Evolutionary conservation across 805 yeast genomes (phyloP).

Genomic region (Candida sanyiensis): DNA sequence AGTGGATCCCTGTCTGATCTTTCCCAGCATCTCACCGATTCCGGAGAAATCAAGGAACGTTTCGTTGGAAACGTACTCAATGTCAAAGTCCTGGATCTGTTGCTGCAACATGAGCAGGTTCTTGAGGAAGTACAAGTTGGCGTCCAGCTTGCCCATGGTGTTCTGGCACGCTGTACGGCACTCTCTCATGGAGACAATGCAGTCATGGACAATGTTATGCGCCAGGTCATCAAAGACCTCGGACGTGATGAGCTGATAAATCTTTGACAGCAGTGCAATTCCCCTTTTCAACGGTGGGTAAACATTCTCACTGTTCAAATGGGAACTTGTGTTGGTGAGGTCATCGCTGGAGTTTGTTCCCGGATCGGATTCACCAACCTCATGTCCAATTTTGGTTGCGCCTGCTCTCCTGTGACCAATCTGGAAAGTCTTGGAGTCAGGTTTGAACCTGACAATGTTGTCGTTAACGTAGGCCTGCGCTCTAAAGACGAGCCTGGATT

Average conservation of each 20-base stretch:
- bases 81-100: slow-evolving; percentile 72
- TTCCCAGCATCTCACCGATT: slow-evolving; percentile 45
- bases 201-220: slow-evolving; percentile 76
- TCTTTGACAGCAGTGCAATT: slow-evolving; percentile 62
- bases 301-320: slow-evolving; percentile 34
- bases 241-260: slow-evolving; percentile 74
- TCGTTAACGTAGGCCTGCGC: slow-evolving; percentile 69
- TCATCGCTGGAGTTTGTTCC: slow-evolving; percentile 6
- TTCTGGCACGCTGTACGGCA: slow-evolving; percentile 43
- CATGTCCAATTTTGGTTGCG: slow-evolving; percentile 1
- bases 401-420: slow-evolving; percentile 39
- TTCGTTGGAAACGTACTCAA: slow-evolving; percentile 68
- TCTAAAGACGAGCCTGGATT: slow-evolving; percentile 73
- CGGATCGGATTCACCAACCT: slow-evolving; percentile 6
- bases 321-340: not conserved
- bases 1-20: slow-evolving; percentile 29
- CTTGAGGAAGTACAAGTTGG: slow-evolving; percentile 62
- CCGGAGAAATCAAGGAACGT: slow-evolving; percentile 80
- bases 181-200: slow-evolving; percentile 54
- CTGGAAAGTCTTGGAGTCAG: slow-evolving; percentile 61
- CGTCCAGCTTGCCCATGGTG: slow-evolving; percentile 48
- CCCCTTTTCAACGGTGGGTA: slow-evolving; percentile 73
- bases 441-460: slow-evolving; percentile 59
- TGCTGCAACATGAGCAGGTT: slow-evolving; percentile 66
- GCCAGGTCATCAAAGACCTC: slow-evolving; percentile 84